These are phyloP conservation scores for Ricinus communis DNA, from an alignment of 345 rosid species.

Conservation along the genomic window DNA sequence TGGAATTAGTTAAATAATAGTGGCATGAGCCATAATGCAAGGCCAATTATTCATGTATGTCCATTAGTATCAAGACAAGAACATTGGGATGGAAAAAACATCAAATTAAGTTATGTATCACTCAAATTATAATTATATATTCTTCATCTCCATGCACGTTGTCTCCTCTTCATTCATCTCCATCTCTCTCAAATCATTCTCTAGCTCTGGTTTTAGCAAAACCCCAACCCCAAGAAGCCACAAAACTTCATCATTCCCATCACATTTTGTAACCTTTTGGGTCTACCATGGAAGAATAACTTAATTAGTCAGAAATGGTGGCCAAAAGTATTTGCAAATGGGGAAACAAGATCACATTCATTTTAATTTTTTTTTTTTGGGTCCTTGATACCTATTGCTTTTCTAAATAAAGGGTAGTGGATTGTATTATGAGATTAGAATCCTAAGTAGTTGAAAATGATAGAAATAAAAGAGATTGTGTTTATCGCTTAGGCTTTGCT, in stretches of 20 bases:
- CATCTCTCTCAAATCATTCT: slow-evolving; percentile 8
- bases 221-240: slow-evolving; percentile 42
- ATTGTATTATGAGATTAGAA: slow-evolving; percentile 14
- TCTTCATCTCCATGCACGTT: slow-evolving; percentile 32
- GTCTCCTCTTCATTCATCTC: slow-evolving; percentile 24
- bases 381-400: background rate
- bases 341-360: slow-evolving; percentile 11
- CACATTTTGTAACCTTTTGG: slow-evolving; percentile 16
- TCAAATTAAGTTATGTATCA: slow-evolving; percentile 50
- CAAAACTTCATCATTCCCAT: slow-evolving; percentile 11
- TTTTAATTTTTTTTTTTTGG: background rate
- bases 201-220: slow-evolving; percentile 33
- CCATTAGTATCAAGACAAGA: slow-evolving; percentile 43
- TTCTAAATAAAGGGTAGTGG: too few species aligned
- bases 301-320: slow-evolving; percentile 14
- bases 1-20: background rate
- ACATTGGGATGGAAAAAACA: slow-evolving; percentile 44
- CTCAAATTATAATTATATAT: slow-evolving; percentile 18
- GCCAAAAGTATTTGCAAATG: slow-evolving; percentile 1
- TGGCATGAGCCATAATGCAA: background rate
- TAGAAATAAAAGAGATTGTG: background rate
- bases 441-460: slow-evolving; percentile 26
- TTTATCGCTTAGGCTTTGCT: slow-evolving; percentile 23
- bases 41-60: slow-evolving; percentile 31
- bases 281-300: background rate